Base-by-base conservation (phyloP, 2,329 filamentous ascomycete genomes). In the Cladosporium colombiae region DNA sequence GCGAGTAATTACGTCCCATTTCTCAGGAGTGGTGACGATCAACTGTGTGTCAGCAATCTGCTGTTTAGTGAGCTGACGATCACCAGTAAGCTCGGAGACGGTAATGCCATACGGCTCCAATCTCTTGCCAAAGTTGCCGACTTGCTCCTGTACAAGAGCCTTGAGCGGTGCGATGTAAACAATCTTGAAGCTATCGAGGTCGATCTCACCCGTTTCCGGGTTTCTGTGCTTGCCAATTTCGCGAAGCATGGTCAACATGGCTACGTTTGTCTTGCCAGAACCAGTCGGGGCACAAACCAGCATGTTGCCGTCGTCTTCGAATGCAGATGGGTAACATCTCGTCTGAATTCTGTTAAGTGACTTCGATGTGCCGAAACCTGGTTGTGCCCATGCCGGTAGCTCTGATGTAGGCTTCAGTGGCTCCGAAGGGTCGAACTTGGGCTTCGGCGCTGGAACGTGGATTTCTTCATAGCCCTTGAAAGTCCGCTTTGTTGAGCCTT, bases 391-490 rank as follows among this genome's bases (percentile, higher is more conserved):
- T 71, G 96, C 92, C 13, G 95, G 96, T 78, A 99, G 87, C 58
- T 95, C 91, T 10, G 90, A 88, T 29, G 96, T 90, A 8, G 93
- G 92, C 66, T 97, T 90, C 65, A 93, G 88, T 23, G 80, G 78
- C 74, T 97, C 93, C 69, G 88, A 88, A 1, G 92, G 87, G 68
- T 96, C 92, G 70, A 86, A 89, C 68, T 91, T 92, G 72, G 92
- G 90, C 81, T 97, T 97, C 0, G 96, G 96, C 5, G 92, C 87
- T 8, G 95, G 95, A 4, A 99, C 93, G 76, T 99, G 95, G 66
- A 98, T 97, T 76, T 99, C 95, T 78, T 99, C 95, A 72, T 98
- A 99, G 37, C 95, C 95, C 79, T 99, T 99, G 81, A 97, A 97
- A 0, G 91, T 92, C 57, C 93, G 88, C 78, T 98, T 97, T 0